Evolutionary conservation across 108 stramenopile species (phyloP), one percentile per base, ranked within the genome.

Genomic region (Asterionellopsis glacialis): DNA sequence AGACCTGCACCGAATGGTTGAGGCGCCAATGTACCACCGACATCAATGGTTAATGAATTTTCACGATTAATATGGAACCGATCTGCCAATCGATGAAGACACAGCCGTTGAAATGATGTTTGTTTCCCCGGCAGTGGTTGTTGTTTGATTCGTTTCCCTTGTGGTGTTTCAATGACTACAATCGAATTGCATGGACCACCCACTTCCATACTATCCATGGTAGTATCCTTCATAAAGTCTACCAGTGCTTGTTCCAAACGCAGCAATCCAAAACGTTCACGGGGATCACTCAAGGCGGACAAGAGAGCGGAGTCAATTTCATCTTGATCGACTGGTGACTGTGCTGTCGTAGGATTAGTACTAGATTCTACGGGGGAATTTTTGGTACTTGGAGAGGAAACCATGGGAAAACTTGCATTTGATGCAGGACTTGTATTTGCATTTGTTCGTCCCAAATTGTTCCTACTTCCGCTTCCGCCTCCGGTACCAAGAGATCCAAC

Each of bases 81-180:
- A 73, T 92, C 91, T 21, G 89, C 88, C 45, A 96, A 73, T 22
- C 96, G 92, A 73, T 96, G 94, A 42, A 92, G 51, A 51, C 92
- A 65, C 22, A 86, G 74, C 45, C 96, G 72, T 59, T 96, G 96
- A 67, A 95, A 96, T 45, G 77, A 79, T 16, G 91, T 89, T 58
- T 83, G 83, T 33, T 33, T 23, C 74, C 61, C 41, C 67, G 65
- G 55, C 25, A 71, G 18, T 50, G 79, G 71, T 55, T 63, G 66
- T 51, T 73, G 27, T 26, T 49, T 48, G 63, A 19, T 15, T 26
- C 39, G 2, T 15, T 15, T 18, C 56, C 56, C 44, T 27, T 42
- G 43, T 60, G 68, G 12, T 51, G 45, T 19, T 54, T 25, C 38
- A 60, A 14, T 39, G 12, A 57, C 27, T 3, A 85, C 76, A 43